A percentile compares a stretch with the other conserved stretches of the same genome.
phyloP scores from a whole-genome alignment of 129 eudicot species.

The Flaveria linearis region DNA sequence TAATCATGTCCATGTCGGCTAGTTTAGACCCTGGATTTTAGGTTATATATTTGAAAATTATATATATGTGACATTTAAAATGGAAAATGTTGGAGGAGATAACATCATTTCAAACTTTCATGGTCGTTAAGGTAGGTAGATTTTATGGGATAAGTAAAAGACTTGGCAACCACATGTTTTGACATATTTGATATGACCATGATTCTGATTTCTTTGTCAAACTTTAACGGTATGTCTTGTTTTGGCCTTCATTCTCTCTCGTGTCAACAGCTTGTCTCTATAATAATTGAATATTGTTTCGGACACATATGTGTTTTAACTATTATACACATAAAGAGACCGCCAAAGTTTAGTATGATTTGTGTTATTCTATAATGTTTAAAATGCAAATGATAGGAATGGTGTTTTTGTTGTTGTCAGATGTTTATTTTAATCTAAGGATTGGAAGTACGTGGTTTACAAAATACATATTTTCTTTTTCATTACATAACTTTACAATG shows the following conservation, averaged over 20 bases:
- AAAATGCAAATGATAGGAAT: too few species aligned
- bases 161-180: conserved; percentile 27
- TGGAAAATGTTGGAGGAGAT: conserved; percentile 3
- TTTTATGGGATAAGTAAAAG: conserved; percentile 20
- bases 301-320: neutral
- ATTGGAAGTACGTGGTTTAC: too few species aligned
- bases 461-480: too few species aligned
- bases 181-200: conserved; percentile 14
- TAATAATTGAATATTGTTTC: neutral
- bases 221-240: conserved; percentile 15
- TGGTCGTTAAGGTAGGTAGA: conserved; percentile 23
- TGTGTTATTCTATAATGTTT: too few species aligned
- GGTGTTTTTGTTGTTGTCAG: too few species aligned
- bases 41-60: too few species aligned
- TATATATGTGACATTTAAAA: neutral
- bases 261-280: conserved; percentile 23
- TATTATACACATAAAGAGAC: neutral
- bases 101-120: conserved; percentile 25
- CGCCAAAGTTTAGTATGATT: neutral
- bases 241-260: conserved; percentile 12
- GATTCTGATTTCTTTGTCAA: conserved; percentile 23
- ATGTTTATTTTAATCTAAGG: too few species aligned
- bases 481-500: too few species aligned
- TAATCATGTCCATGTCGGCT: too few species aligned
- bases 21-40: too few species aligned